Conservation (phyloP, 2,329 filamentous ascomycete species). For the Phaeoacremonium minimum region DNA sequence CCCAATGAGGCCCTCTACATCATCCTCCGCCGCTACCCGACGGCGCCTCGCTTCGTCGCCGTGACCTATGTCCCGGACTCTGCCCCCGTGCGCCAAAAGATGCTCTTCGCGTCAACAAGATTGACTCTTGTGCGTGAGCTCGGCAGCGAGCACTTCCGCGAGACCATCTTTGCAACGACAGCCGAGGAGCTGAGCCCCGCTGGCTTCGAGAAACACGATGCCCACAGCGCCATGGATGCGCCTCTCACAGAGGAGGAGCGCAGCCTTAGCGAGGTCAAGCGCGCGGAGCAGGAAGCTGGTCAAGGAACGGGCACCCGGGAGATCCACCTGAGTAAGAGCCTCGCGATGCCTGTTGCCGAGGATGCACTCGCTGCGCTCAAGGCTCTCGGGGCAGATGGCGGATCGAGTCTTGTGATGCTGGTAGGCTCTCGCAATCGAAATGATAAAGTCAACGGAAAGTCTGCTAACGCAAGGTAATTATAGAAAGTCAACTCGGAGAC, state of each 20-base stretch:
- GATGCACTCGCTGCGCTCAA: slow-evolving; percentile 62
- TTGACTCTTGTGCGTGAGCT: slow-evolving; percentile 73
- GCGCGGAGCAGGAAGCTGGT: slow-evolving; percentile 86
- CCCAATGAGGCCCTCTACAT: slow-evolving; percentile 68
- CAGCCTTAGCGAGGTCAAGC: slow-evolving; percentile 93
- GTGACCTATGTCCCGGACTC: slow-evolving; percentile 76
- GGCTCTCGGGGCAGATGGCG: slow-evolving; percentile 47
- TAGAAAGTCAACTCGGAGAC: slow-evolving; percentile 69
- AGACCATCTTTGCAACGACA: slow-evolving; percentile 69
- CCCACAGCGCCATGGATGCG: slow-evolving; percentile 58
- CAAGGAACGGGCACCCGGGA: slow-evolving; percentile 58
- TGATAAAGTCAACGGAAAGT: neutral
- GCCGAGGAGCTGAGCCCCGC: slow-evolving; percentile 63
- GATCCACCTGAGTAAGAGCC: slow-evolving; percentile 53
- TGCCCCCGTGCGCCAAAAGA: slow-evolving; percentile 79
- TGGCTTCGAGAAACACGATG: slow-evolving; percentile 71
- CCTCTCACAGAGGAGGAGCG: slow-evolving; percentile 85
- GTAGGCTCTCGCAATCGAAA: slow-evolving; percentile 36
- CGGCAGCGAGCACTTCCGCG: slow-evolving; percentile 73
- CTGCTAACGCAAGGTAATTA: slow-evolving; percentile 5
- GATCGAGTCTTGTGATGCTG: slow-evolving; percentile 58
- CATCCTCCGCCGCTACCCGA: slow-evolving; percentile 65
- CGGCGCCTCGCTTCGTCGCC: slow-evolving; percentile 56
- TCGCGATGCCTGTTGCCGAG: slow-evolving; percentile 55
- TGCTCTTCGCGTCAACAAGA: slow-evolving; percentile 76